A percentile compares a stretch with the other conserved stretches of the same genome.
phyloP scores from a whole-genome alignment of 192 early-diverging fungal genomes.

The Backusella tarrabulga region DNA sequence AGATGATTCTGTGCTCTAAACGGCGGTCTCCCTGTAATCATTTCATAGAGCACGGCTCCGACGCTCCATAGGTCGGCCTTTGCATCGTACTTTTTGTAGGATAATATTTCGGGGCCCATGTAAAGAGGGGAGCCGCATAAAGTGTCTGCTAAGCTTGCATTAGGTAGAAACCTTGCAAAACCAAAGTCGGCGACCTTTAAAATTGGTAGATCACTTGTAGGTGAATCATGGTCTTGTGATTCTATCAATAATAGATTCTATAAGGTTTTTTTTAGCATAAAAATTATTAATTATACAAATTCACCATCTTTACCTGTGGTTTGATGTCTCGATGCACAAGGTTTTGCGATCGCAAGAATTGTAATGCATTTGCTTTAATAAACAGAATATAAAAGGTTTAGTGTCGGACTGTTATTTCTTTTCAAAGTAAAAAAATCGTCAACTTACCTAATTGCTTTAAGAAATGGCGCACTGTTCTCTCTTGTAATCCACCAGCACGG shows the following conservation, averaged over 20 bases:
- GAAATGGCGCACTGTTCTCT: constrained; percentile 82
- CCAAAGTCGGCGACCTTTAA: constrained; percentile 98
- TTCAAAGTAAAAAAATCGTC: neutral
- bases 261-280: constrained; percentile 6
- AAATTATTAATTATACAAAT: neutral
- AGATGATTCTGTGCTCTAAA: constrained; percentile 93
- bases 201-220: constrained; percentile 56
- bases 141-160: constrained; percentile 87
- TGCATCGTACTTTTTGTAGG: constrained; percentile 91
- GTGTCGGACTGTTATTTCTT: constrained; percentile 3
- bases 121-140: constrained; percentile 97
- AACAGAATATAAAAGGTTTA: constrained; percentile 16
- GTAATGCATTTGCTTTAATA: constrained; percentile 72
- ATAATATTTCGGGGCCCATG: constrained; percentile 88
- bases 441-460: constrained; percentile 74
- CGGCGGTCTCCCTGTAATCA: constrained; percentile 87
- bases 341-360: constrained; percentile 81
- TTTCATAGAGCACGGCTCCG: constrained; percentile 93
- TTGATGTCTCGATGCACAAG: constrained; percentile 98
- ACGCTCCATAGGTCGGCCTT: constrained; percentile 97
- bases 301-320: constrained; percentile 68
- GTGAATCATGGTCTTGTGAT: constrained; percentile 42
- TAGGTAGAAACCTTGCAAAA: constrained; percentile 88
- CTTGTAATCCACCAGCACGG: constrained; percentile 76
- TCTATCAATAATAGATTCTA: constrained; percentile 84